Evolutionary conservation across 805 yeast species (phyloP).

Genomic region (Pichia paraexigua): DNA sequence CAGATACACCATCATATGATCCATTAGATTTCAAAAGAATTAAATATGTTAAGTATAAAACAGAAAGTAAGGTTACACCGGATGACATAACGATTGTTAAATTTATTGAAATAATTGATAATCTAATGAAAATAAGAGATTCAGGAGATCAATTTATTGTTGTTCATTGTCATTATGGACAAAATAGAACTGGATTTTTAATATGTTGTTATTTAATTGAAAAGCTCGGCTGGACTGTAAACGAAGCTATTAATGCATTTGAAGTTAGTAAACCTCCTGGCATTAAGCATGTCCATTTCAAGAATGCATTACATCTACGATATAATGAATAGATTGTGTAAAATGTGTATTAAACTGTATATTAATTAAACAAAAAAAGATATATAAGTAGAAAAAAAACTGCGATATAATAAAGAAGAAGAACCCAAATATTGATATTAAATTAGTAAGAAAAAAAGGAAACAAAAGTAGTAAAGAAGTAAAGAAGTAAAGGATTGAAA

Average conservation of each 20-base stretch:
- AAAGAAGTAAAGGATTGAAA: not conserved
- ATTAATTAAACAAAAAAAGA: not conserved
- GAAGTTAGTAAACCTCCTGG: slow-evolving; percentile 57
- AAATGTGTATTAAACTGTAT: not conserved
- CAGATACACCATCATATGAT: slow-evolving; percentile 63
- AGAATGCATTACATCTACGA: slow-evolving; percentile 62
- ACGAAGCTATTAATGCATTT: slow-evolving; percentile 57
- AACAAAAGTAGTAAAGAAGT: too few species aligned
- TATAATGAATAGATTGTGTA: slow-evolving; percentile 33
- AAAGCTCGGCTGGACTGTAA: slow-evolving; percentile 47
- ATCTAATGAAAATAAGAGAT: slow-evolving; percentile 26
- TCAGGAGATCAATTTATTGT: slow-evolving; percentile 36
- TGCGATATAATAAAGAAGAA: too few species aligned
- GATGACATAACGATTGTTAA: slow-evolving; percentile 49
- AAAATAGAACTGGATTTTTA: slow-evolving; percentile 69
- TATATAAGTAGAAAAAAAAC: not conserved
- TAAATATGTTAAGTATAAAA: slow-evolving; percentile 62
- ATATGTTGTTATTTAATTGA: slow-evolving; percentile 65
- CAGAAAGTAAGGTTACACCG: slow-evolving; percentile 73
- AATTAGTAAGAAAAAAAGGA: not conserved
- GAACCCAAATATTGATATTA: not conserved
- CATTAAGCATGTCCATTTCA: slow-evolving; percentile 68
- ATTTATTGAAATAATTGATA: slow-evolving; percentile 47
- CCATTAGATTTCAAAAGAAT: slow-evolving; percentile 48
- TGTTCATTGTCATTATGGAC: slow-evolving; percentile 79